Percentiles rank a stretch among this genome's conserved stretches.
phyloP scores from a whole-genome alignment of 2,329 filamentous ascomycete species.

The Colletotrichum liriopes region DNA sequence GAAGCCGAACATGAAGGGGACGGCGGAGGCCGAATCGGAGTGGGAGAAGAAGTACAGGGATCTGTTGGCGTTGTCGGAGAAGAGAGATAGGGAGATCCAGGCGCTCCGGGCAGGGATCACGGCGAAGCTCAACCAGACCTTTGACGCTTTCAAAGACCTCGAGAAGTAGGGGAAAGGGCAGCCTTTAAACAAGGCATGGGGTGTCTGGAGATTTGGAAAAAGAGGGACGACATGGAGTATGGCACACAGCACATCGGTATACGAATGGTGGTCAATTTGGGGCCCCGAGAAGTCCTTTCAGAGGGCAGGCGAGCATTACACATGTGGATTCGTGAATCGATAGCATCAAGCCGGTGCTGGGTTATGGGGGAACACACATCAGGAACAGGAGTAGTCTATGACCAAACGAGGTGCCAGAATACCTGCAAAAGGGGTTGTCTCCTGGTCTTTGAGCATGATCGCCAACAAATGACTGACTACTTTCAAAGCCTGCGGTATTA shows the following conservation, averaged over 20 bases:
- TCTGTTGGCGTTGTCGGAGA: slow-evolving; percentile 72
- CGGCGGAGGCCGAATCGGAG: slow-evolving; percentile 42
- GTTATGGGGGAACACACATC: neutral
- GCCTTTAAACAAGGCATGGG: too few species aligned
- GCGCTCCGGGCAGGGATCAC: slow-evolving; percentile 62
- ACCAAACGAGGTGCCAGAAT: neutral
- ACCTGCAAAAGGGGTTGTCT: neutral
- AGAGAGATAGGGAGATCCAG: slow-evolving; percentile 68
- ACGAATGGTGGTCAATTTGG: neutral
- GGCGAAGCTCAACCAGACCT: slow-evolving; percentile 49
- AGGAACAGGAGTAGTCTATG: neutral
- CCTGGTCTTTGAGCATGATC: neutral
- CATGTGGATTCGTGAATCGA: slow-evolving; percentile 1
- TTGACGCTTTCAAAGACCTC: slow-evolving; percentile 15
- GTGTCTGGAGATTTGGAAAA: neutral
- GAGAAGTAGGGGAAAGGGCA: neutral
- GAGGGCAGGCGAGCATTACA: neutral
- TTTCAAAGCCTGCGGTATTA: too few species aligned
- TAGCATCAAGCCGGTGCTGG: slow-evolving; percentile 11
- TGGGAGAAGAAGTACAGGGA: slow-evolving; percentile 71
- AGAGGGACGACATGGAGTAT: neutral
- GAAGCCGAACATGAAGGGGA: slow-evolving; percentile 44
- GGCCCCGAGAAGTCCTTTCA: neutral
- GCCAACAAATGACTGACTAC: too few species aligned
- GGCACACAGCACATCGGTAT: neutral